Evolutionary conservation across 2,329 filamentous ascomycete genomes (phyloP).

Genomic region (Neofusicoccum umdonicola): DNA sequence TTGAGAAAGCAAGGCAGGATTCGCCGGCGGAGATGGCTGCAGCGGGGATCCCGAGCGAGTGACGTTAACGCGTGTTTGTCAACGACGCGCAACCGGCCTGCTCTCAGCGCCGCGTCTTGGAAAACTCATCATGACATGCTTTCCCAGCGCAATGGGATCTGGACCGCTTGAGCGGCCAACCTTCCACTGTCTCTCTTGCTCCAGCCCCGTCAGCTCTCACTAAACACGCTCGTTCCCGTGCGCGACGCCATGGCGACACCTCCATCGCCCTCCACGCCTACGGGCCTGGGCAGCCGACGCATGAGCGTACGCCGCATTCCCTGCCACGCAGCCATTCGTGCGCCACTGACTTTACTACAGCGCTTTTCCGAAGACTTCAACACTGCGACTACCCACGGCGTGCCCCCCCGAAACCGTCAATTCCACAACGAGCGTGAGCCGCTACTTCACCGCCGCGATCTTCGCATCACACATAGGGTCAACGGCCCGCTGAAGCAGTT

Average conservation of each 20-base stretch:
- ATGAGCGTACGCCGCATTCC: background rate
- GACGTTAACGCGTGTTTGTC: background rate
- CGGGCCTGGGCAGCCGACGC: background rate
- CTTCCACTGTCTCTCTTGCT: background rate
- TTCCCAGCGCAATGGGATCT: background rate
- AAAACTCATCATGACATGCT: background rate
- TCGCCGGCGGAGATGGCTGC: background rate
- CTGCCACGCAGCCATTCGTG: background rate
- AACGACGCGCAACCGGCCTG: too few relatives aligned
- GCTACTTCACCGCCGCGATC: constrained; percentile 22
- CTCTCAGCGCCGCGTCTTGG: background rate
- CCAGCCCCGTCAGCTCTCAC: too few relatives aligned
- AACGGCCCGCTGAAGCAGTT: constrained; percentile 48
- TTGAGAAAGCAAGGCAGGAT: background rate
- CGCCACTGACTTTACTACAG: background rate
- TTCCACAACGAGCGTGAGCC: constrained; percentile 30
- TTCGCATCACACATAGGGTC: constrained; percentile 27
- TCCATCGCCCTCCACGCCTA: background rate
- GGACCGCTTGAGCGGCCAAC: background rate
- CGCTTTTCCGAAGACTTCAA: constrained; percentile 9
- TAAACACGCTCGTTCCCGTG: too few relatives aligned
- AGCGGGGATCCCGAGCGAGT: background rate
- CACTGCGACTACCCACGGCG: background rate
- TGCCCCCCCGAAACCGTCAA: constrained; percentile 25
- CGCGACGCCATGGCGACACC: background rate